Evolutionary conservation across 345 rosid species (phyloP), one percentile per base, ranked within the genome.

Genomic region (Mercurialis annua): DNA sequence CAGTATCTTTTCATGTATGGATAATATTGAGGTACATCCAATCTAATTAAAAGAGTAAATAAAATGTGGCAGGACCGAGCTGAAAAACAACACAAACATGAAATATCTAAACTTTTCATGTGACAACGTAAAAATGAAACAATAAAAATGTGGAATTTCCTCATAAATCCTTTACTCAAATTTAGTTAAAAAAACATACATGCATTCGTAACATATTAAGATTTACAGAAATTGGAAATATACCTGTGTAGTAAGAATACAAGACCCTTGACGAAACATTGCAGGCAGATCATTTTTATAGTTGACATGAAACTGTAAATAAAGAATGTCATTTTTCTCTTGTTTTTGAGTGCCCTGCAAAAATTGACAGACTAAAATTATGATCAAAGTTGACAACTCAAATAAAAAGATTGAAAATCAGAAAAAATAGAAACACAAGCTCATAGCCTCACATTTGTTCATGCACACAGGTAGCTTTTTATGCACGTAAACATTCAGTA

Each of bases 221-320:
- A 50, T 61, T 26, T 6, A 43, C 42, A 29, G 31, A 31, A 6
- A 14, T 23, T 40, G 43, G 51, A 59, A 31, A 40, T 49, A 50
- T n/a, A 93, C 98, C 98, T 93, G 73, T 9, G 61, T 81, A 86
- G 73, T 89, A 77, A 84, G 77, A 68, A 84, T 65, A 73, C 94
- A 86, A 20, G 97, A 87, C 65, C 98, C 98, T 76, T 86, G 96
- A 67, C 97, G 97, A 73, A 87, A 87, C 76, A 90, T 73, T 60
- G 75, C 82, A 73, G 83, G 90, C 66, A 82, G 77, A 17, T 74
- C 78, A 36, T 40, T 40, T 63, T 85, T 90, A 77, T 90, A 93
- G 69, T 89, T 93, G 74, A 93, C 78, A 55, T 86, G 87, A 75
- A 92, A 92, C 38, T 77, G 79, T 74, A 79, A 94, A 80, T 76